phyloP scores from a whole-genome alignment of 225 moss, liverwort and hornwort species.

The Pleurozium schreberi region DNA sequence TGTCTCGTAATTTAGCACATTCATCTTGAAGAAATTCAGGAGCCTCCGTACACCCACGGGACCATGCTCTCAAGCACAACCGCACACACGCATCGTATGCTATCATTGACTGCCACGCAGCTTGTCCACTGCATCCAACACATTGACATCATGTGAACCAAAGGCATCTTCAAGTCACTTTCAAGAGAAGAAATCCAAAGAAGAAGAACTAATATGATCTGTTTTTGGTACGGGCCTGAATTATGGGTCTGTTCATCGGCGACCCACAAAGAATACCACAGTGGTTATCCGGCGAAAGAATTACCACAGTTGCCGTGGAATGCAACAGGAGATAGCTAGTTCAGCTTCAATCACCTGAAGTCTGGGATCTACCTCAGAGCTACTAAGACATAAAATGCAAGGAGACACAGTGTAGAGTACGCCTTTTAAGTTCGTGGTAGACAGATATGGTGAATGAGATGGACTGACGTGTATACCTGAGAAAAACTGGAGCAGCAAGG shows the following conservation, averaged over 20 bases:
- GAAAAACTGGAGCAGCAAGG: conserved; percentile 30
- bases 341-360: not conserved
- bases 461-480: conserved; percentile 7
- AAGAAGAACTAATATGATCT: not conserved
- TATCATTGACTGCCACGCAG: conserved; percentile 87
- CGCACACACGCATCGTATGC: conserved; percentile 99
- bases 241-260: not conserved
- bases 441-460: not conserved
- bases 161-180: not conserved
- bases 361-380: not conserved
- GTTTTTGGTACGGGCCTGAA: not conserved
- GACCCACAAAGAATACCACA: not conserved
- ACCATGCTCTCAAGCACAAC: conserved; percentile 92
- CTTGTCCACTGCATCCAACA: conserved; percentile 61
- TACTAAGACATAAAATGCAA: not conserved
- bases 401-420: not conserved
- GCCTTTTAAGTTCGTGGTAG: not conserved
- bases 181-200: not conserved
- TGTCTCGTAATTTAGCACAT: conserved; percentile 71
- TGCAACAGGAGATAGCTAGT: not conserved
- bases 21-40: conserved; percentile 95
- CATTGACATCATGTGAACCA: not conserved
- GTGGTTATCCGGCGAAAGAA: not conserved
- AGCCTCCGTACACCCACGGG: conserved; percentile 84
- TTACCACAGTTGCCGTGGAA: not conserved